Conservation (phyloP, 495 filamentous ascomycete species). For the Cairneyella variabilis region DNA sequence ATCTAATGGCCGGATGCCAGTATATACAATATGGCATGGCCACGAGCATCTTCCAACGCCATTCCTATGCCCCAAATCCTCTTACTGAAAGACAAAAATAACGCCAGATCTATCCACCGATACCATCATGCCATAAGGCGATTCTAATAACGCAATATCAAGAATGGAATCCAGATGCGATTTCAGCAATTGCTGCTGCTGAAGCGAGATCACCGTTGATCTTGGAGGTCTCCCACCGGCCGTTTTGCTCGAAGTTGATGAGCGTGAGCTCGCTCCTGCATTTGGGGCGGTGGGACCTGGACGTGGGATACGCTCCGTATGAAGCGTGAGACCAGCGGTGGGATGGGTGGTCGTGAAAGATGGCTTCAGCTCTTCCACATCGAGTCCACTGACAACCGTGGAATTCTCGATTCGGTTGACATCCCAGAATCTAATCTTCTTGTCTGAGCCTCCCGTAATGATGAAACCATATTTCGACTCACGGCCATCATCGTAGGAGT, state of each 20-base stretch:
- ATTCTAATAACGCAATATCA: constrained; percentile 83
- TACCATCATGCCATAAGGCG: constrained; percentile 88
- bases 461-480: constrained; percentile 66
- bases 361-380: constrained; percentile 64
- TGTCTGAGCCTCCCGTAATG: constrained; percentile 82
- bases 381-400: constrained; percentile 73
- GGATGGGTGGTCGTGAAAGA: constrained; percentile 70
- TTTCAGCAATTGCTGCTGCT: constrained; percentile 82
- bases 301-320: constrained; percentile 64
- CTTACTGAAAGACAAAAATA: constrained; percentile 80
- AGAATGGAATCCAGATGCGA: constrained; percentile 85
- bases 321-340: constrained; percentile 61
- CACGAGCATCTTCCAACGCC: no score
- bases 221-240: constrained; percentile 53
- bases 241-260: constrained; percentile 30
- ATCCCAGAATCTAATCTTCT: constrained; percentile 93
- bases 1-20: no score
- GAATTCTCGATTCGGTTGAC: constrained; percentile 67
- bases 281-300: constrained; percentile 35
- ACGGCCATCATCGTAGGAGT: constrained; percentile 51
- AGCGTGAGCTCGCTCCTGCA: constrained; percentile 33
- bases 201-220: constrained; percentile 80
- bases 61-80: constrained; percentile 13
- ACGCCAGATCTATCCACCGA: constrained; percentile 89
- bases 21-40: no score